Base-by-base conservation (phyloP, 2,329 filamentous ascomycete species). In the Phyllosticta ampelicida region DNA sequence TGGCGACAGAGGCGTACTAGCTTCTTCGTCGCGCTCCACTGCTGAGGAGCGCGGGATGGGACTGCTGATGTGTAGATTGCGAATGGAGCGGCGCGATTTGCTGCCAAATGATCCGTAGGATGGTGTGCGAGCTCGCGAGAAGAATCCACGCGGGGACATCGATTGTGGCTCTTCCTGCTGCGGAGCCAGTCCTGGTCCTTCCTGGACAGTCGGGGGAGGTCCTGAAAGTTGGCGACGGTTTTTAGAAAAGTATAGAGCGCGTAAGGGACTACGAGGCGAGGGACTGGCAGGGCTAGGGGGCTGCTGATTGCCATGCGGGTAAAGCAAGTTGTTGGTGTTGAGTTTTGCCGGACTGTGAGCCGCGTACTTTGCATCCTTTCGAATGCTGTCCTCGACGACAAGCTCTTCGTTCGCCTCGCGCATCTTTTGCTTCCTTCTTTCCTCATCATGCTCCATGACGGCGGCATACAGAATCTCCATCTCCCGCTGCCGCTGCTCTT, bases 381-480 rank as follows among this genome's bases (percentile, higher is more conserved):
- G 0, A 65, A 67, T 10, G 69, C 65, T 9, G 63, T n/a, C 61
- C 56, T 21, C 60, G n/a, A 50, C 56, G 20, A 66, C 64, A 29
- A 54, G 50, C 44, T 68, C 65, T 21, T 58, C 58, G 56, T 61
- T 61, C 30, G 52, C 51, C 13, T 26, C 21, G 58, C 65, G 68
- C 54, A 64, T 61, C 48, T 66, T 65, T n/a, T 68, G 65, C 28
- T 65, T 66, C 26, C 67, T 65, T 61, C 76, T 79, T 62, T 76
- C 74, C 51, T 78, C 79, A 63, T 96, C 91, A 65, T 95, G 88
- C 71, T 90, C 89, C 85, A 96, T 87, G 62, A 96, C 91, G 64
- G 90, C 87, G 61, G 86, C 90, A 74, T 96, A 97, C 70, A 97
- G 84, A 65, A 89, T 84, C 71, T 96, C 90, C 72, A 96, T 84